A percentile compares a stretch with the other conserved stretches of the same genome.
These are phyloP conservation scores for Toxoplasma gondii DNA, from an alignment of 169 alveolate genomes.

Conservation along the genomic window DNA sequence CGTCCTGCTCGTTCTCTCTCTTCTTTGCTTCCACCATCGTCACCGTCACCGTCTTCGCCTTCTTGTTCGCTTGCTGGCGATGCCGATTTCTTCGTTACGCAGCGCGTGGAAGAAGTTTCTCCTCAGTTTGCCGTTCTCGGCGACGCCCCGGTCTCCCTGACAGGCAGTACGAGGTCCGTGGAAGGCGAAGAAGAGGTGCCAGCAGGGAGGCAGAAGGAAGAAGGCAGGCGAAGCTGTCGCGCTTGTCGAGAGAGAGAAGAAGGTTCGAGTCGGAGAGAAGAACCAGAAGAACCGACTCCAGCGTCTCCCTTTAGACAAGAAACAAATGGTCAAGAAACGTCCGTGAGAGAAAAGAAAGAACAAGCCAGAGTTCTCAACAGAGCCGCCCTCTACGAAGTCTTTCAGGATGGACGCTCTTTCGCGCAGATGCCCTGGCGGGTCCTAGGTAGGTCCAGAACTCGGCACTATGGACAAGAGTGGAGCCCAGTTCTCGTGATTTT, in stretches of 20 bases:
- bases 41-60: background rate
- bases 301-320: no score
- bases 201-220: background rate
- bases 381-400: background rate
- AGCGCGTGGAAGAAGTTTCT: no score
- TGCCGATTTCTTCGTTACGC: no score
- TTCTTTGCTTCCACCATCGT: background rate
- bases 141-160: no score
- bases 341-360: no score
- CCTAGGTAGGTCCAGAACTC: background rate
- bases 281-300: background rate
- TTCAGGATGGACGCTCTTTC: background rate
- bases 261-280: background rate
- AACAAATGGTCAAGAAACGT: no score
- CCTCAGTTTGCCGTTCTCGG: no score
- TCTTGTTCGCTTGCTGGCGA: background rate
- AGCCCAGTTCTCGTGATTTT: background rate
- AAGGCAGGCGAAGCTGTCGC: background rate
- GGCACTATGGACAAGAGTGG: background rate
- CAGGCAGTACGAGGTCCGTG: background rate
- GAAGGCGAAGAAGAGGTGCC: background rate
- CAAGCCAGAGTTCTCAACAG: no score
- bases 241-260: background rate
- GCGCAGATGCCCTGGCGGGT: conserved; percentile 31
- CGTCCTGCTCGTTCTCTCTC: background rate